Base-by-base conservation (phyloP, 1,139 yeast genomes). In the Taiozyma sp. region DNA sequence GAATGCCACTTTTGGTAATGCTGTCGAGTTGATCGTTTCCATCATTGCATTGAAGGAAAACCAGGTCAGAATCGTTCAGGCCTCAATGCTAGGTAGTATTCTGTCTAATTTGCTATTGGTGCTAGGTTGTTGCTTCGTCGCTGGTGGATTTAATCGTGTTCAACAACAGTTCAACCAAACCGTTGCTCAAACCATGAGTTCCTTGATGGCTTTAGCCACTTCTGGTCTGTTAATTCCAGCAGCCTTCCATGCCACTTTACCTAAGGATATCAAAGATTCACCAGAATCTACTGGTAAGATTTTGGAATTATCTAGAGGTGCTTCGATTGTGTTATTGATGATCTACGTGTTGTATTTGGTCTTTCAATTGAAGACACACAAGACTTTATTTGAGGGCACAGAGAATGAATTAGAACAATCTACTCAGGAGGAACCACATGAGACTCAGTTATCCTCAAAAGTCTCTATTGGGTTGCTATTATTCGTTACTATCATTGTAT, bases 1-100 rank as follows among this genome's bases (percentile, higher is more conserved):
- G 63, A 93, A 93, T 71, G 98, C 98, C 4, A 92, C 98, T 10
- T 88, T 93, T 67, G 99, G 99, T 54, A 93, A 93, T 69, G 97
- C 96, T 8, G 89, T 73, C 30, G 99, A 93, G 71, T 81, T 95
- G 58, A 93, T 93, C 68, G 97, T 93, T 46, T 90, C 97, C 1
- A 75, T 93, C 34, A 90, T 93, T 61, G 99, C 99, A 1, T 76
- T 95, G 63, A 76, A 73, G 59, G 86, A 87, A 44, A 90, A 91
- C 60, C 97, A 93, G 70, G 83, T 93, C 49, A 79, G 96, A 59
- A 92, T 93, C 63, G 99, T 95, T 43, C 97, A 93, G 70, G 96
- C 98, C 3, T 87, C 96, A 36, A 93, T 93, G 98, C 78, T 93
- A 54, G 99, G 99, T 36, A 87, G 96, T 51, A 87, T 93, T 56